These are phyloP conservation scores for Aspergillus latus DNA, from an alignment of 2,329 filamentous ascomycete species.

Conservation along the genomic window DNA sequence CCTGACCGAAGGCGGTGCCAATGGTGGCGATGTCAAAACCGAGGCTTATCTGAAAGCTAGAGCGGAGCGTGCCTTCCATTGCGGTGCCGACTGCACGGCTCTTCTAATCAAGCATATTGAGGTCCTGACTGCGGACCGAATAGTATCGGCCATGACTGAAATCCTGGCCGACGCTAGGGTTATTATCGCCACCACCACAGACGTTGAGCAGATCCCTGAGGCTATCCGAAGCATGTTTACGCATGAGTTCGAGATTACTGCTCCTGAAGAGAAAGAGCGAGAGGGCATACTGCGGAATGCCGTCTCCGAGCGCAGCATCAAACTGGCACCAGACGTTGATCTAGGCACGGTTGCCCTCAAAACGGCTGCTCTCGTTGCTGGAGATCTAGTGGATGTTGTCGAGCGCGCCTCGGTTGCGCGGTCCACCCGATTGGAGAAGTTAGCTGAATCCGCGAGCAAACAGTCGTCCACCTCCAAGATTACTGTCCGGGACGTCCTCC, in stretches of 20 bases:
- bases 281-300: slow-evolving; percentile 82
- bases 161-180: slow-evolving; percentile 76
- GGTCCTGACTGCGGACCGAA: slow-evolving; percentile 84
- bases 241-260: slow-evolving; percentile 89
- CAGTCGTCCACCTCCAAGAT: slow-evolving; percentile 41
- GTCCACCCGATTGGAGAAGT: slow-evolving; percentile 69
- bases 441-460: slow-evolving; percentile 53
- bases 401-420: slow-evolving; percentile 82
- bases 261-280: slow-evolving; percentile 88
- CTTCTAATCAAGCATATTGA: slow-evolving; percentile 89
- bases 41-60: slow-evolving; percentile 88
- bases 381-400: slow-evolving; percentile 90
- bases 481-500: slow-evolving; percentile 77
- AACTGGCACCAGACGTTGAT: slow-evolving; percentile 80
- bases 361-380: slow-evolving; percentile 91
- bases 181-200: slow-evolving; percentile 88
- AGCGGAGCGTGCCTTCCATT: slow-evolving; percentile 83
- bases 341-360: slow-evolving; percentile 84
- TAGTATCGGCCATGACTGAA: slow-evolving; percentile 80
- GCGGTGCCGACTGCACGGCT: slow-evolving; percentile 78
- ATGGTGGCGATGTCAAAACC: slow-evolving; percentile 88
- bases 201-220: slow-evolving; percentile 91
- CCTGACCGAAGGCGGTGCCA: slow-evolving; percentile 82
- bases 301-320: slow-evolving; percentile 71
- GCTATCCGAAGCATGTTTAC: slow-evolving; percentile 88